Evolutionary conservation across 805 yeast genomes (phyloP).

Genomic region (Tetrapisispora taiwanensis): DNA sequence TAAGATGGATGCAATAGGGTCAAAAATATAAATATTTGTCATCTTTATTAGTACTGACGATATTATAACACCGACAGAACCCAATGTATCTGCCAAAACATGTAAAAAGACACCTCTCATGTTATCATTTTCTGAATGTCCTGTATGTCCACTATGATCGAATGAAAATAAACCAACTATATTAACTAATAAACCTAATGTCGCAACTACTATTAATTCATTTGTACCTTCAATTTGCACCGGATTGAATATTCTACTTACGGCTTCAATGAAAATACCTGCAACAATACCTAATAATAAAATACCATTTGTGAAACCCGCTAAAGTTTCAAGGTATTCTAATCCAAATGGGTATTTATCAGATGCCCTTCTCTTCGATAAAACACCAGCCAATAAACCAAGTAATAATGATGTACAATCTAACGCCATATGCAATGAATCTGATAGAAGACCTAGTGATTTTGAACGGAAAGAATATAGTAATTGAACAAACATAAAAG

Average conservation of each 20-base stretch:
- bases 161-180: slow-evolving; percentile 90
- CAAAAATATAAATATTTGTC: slow-evolving; percentile 65
- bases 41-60: slow-evolving; percentile 71
- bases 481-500: slow-evolving; percentile 91
- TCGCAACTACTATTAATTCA: slow-evolving; percentile 76
- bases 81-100: slow-evolving; percentile 88
- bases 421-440: slow-evolving; percentile 90
- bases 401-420: slow-evolving; percentile 86
- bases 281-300: slow-evolving; percentile 78
- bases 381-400: slow-evolving; percentile 77
- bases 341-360: slow-evolving; percentile 81
- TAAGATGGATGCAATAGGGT: slow-evolving; percentile 83
- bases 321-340: slow-evolving; percentile 74
- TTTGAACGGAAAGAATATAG: slow-evolving; percentile 87
- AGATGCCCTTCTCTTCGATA: slow-evolving; percentile 49
- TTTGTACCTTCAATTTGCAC: slow-evolving; percentile 67
- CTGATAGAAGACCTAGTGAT: slow-evolving; percentile 83
- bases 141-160: slow-evolving; percentile 63
- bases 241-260: slow-evolving; percentile 72
- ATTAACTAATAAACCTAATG: slow-evolving; percentile 78
- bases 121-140: slow-evolving; percentile 42
- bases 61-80: slow-evolving; percentile 93
- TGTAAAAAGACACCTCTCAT: slow-evolving; percentile 93
- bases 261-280: slow-evolving; percentile 78
- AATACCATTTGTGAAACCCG: slow-evolving; percentile 93